Evolutionary conservation across 2,329 filamentous ascomycete species (phyloP).

Genomic region (Botrytis medusae): DNA sequence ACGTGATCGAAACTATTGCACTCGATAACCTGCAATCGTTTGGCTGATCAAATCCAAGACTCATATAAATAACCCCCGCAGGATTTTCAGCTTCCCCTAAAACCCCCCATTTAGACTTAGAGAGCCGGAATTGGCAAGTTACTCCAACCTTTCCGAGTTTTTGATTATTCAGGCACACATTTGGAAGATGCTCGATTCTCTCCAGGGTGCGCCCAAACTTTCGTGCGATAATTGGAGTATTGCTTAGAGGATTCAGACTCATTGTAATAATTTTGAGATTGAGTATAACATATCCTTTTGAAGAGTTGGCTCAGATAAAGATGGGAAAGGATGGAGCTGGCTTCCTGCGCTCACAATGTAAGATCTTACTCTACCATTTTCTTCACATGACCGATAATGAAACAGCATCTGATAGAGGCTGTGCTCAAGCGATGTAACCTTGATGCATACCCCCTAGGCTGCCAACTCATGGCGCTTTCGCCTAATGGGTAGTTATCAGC

Average conservation of each 20-base stretch:
- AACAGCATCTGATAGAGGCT: not conserved
- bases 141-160: conserved; percentile 5
- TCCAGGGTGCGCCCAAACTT: not conserved
- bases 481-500: too few species aligned
- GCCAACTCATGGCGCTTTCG: too few species aligned
- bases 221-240: conserved; percentile 1
- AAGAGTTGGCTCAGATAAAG: too few species aligned
- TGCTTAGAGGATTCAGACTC: not conserved
- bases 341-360: too few species aligned
- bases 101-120: not conserved
- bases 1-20: conserved; percentile 8
- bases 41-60: conserved; percentile 15
- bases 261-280: not conserved
- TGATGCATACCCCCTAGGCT: too few species aligned
- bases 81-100: not conserved
- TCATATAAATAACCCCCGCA: conserved; percentile 17
- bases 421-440: not conserved
- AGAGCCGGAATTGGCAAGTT: not conserved
- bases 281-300: not conserved
- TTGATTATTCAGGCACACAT: not conserved
- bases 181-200: not conserved
- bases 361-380: too few species aligned
- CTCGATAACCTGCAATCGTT: conserved; percentile 18
- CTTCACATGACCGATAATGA: too few species aligned
- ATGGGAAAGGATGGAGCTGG: too few species aligned